Evolutionary conservation across 116 monocot genomes (phyloP).

Genomic region (Iris pallida): DNA sequence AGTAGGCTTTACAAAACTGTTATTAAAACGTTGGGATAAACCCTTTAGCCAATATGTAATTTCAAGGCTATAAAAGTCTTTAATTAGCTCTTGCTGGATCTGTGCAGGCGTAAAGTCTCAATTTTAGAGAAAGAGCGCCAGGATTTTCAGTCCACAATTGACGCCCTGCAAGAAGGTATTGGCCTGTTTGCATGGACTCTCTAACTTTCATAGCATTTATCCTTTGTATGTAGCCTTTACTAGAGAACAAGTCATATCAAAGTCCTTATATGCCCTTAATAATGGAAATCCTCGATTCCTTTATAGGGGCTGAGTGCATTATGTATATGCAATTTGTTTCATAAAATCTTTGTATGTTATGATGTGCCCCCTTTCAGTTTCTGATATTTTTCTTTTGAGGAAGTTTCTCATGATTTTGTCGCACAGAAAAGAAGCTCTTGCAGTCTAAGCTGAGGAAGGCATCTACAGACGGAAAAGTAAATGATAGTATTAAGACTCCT

Average conservation of each 20-base stretch:
- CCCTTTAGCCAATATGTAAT: neutral
- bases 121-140: constrained; percentile 77
- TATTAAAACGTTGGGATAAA: too few species aligned
- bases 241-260: too few species aligned
- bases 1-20: too few species aligned
- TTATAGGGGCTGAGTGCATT: too few species aligned
- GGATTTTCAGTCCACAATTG: constrained; percentile 90
- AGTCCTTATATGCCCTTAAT: too few species aligned
- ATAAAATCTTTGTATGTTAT: neutral
- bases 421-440: constrained; percentile 80
- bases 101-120: constrained; percentile 68
- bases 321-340: too few species aligned
- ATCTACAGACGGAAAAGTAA: constrained; percentile 34
- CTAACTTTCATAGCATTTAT: neutral
- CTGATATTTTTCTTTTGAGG: neutral
- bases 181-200: neutral
- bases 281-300: too few species aligned
- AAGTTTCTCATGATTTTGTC: neutral
- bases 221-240: too few species aligned
- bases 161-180: constrained; percentile 90
- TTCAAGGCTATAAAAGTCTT: neutral
- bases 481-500: constrained; percentile 14
- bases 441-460: constrained; percentile 68
- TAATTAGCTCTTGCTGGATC: neutral
- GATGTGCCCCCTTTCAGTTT: neutral